Conservation (phyloP, 2,329 filamentous ascomycete genomes). For the Thielaviopsis musarum region DNA sequence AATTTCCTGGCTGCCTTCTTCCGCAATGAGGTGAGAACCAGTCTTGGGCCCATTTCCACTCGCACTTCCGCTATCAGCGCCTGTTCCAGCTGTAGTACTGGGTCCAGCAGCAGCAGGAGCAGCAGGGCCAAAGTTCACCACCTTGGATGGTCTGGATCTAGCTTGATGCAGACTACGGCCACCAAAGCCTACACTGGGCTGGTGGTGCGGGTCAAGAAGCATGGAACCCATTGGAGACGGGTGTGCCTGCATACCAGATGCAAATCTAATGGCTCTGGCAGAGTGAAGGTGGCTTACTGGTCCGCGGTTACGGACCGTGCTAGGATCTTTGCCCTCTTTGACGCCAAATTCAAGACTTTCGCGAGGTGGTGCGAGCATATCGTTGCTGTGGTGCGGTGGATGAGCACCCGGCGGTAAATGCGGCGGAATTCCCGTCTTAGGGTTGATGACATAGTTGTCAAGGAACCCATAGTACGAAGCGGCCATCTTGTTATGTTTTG, state of each 20-base stretch:
- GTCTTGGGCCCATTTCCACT: background rate
- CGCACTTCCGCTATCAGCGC: background rate
- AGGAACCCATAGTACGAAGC: conserved; percentile 90
- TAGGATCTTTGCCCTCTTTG: background rate
- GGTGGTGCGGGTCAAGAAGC: conserved; percentile 59
- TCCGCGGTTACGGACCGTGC: background rate
- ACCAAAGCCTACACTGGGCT: conserved; percentile 35
- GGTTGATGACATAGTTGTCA: conserved; percentile 72
- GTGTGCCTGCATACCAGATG: conserved; percentile 41
- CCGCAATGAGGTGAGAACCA: background rate
- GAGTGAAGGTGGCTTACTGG: background rate
- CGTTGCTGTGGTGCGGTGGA: conserved; percentile 19
- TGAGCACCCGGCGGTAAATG: conserved; percentile 38
- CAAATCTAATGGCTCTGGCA: conserved; percentile 3
- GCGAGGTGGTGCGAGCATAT: background rate
- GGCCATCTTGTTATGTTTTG: conserved; percentile 97
- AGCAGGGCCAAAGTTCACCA: background rate
- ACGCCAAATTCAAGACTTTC: background rate
- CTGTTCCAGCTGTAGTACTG: background rate
- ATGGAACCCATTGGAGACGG: conserved; percentile 56
- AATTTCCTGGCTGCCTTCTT: background rate
- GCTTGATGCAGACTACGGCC: conserved; percentile 30
- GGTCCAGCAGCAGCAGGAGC: background rate
- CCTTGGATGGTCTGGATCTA: conserved; percentile 20
- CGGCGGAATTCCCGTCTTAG: conserved; percentile 47